Conservation (phyloP, 805 yeast genomes). For the Tetrapisispora phaffii region DNA sequence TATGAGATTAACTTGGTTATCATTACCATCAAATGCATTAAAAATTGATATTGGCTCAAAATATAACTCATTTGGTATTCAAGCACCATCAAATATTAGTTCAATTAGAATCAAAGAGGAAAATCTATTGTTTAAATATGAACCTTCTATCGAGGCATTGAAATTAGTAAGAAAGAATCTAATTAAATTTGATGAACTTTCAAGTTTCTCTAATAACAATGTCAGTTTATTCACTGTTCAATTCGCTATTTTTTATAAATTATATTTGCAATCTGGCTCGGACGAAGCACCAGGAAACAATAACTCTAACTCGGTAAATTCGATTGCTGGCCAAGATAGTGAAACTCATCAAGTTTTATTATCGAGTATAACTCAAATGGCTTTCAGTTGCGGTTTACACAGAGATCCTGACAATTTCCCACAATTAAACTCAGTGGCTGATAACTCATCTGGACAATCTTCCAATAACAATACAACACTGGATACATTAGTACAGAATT, state of each 20-base stretch:
- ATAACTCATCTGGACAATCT: slow-evolving; percentile 7
- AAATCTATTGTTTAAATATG: slow-evolving; percentile 17
- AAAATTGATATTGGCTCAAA: slow-evolving; percentile 23
- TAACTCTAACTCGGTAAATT: background rate
- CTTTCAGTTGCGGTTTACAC: slow-evolving; percentile 54
- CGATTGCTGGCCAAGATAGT: slow-evolving; percentile 34
- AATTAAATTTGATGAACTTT: slow-evolving; percentile 28
- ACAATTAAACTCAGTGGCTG: slow-evolving; percentile 28
- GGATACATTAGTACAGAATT: slow-evolving; percentile 3
- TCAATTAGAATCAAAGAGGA: slow-evolving; percentile 1
- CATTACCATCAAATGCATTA: slow-evolving; percentile 38
- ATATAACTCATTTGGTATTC: slow-evolving; percentile 5
- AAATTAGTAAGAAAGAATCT: slow-evolving; percentile 23
- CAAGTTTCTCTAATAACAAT: slow-evolving; percentile 27
- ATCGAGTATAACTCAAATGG: slow-evolving; percentile 56
- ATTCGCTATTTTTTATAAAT: slow-evolving; percentile 46
- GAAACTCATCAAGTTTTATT: slow-evolving; percentile 48
- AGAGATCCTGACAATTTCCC: slow-evolving; percentile 54
- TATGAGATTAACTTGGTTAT: slow-evolving; percentile 46
- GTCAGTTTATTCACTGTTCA: slow-evolving; percentile 39
- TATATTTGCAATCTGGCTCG: slow-evolving; percentile 47
- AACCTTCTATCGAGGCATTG: slow-evolving; percentile 23
- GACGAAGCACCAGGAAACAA: slow-evolving; percentile 28
- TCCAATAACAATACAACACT: slow-evolving; percentile 4
- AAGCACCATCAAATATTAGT: slow-evolving; percentile 3